phyloP scores from a whole-genome alignment of 2,329 filamentous ascomycete genomes.

The Arthrobotrys conoides region DNA sequence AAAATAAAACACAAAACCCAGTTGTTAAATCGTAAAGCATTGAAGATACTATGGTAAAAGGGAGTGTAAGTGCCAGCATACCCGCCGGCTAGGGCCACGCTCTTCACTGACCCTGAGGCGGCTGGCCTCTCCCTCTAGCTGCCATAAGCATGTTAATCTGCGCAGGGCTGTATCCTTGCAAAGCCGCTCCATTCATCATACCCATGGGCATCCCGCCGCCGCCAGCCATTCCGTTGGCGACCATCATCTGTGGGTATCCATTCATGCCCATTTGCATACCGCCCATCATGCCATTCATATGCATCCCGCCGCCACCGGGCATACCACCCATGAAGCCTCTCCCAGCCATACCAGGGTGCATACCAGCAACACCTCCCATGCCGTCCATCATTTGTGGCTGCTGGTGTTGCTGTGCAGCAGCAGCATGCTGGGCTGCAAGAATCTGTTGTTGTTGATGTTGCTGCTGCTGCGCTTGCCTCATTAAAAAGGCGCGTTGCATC shows the following conservation, averaged over 20 bases:
- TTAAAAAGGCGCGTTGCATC: slow-evolving; percentile 55
- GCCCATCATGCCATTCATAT: slow-evolving; percentile 56
- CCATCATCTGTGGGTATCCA: slow-evolving; percentile 55
- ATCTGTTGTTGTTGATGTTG: slow-evolving; percentile 39
- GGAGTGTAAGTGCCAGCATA: not conserved
- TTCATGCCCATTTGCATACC: slow-evolving; percentile 56
- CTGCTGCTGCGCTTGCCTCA: slow-evolving; percentile 48
- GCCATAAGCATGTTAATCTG: slow-evolving; percentile 62
- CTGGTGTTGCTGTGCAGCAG: slow-evolving; percentile 47
- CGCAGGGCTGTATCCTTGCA: slow-evolving; percentile 60
- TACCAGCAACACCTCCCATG: slow-evolving; percentile 39
- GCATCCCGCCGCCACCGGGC: slow-evolving; percentile 39
- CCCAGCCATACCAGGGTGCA: slow-evolving; percentile 45
- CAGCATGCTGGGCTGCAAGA: slow-evolving; percentile 33
- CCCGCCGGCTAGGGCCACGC: not conserved
- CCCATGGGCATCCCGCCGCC: slow-evolving; percentile 49
- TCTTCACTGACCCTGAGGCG: slow-evolving; percentile 47
- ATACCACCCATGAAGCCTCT: slow-evolving; percentile 49
- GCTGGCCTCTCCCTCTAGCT: slow-evolving; percentile 60
- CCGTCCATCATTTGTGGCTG: slow-evolving; percentile 57
- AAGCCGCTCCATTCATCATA: slow-evolving; percentile 53
- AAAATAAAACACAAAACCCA: slow-evolving; percentile 15
- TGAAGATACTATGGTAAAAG: slow-evolving; percentile 13
- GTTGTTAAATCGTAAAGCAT: slow-evolving; percentile 29
- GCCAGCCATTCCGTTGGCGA: slow-evolving; percentile 58